These are phyloP conservation scores for Coemansia reversa DNA, from an alignment of 192 early-diverging fungal genomes.

Conservation along the genomic window DNA sequence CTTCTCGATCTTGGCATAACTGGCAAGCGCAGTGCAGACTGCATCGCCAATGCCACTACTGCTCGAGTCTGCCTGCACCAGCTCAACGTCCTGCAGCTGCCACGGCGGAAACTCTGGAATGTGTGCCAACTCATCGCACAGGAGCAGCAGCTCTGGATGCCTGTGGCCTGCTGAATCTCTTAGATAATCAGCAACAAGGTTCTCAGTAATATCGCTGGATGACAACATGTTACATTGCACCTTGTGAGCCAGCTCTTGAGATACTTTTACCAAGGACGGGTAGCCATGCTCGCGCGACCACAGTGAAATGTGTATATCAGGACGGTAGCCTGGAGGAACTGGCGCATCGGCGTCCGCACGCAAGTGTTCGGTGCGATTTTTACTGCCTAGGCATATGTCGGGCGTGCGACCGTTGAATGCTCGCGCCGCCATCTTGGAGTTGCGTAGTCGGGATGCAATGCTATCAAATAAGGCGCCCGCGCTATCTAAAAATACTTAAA, in stretches of 20 bases:
- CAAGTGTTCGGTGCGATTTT: conserved; percentile 2
- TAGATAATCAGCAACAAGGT: conserved; percentile 13
- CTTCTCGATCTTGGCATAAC: conserved; percentile 44
- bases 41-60: conserved; percentile 30
- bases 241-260: conserved; percentile 20
- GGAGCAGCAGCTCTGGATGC: conserved; percentile 43
- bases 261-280: conserved; percentile 24
- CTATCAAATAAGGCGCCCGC: conserved; percentile 16
- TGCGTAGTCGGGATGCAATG: conserved; percentile 32
- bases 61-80: conserved; percentile 28
- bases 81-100: conserved; percentile 49
- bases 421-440: conserved; percentile 41
- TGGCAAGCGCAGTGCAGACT: conserved; percentile 22
- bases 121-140: conserved; percentile 37
- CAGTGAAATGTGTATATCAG: conserved; percentile 27
- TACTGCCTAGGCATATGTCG: conserved; percentile 21
- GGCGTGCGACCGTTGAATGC: conserved; percentile 28
- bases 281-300: conserved; percentile 48
- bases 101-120: conserved; percentile 50
- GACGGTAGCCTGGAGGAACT: neutral
- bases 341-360: conserved; percentile 11
- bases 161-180: conserved; percentile 19
- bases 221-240: conserved; percentile 15
- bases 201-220: conserved; percentile 18
- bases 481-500: conserved; percentile 13